These are phyloP conservation scores for Penicillium robsamsonii DNA, from an alignment of 495 filamentous ascomycete genomes.

Conservation along the genomic window DNA sequence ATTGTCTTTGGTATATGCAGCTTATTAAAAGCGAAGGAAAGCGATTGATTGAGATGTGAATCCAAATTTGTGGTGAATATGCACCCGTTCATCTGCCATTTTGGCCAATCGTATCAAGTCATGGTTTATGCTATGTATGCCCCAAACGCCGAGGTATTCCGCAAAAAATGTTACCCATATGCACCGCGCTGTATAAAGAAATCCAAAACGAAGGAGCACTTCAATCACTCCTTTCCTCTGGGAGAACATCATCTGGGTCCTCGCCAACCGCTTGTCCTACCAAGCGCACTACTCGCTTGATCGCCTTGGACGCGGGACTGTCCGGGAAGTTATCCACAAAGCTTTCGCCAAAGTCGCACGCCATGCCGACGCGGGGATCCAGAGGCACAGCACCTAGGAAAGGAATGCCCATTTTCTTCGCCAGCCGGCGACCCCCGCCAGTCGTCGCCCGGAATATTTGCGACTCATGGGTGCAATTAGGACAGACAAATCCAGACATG, in stretches of 20 bases:
- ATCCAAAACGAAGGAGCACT: not conserved
- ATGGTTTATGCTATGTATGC: constrained; percentile 10
- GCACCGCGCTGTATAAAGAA: constrained; percentile 20
- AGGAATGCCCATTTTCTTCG: constrained; percentile 78
- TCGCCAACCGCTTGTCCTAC: constrained; percentile 64
- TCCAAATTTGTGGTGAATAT: not conserved
- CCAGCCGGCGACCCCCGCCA: constrained; percentile 76
- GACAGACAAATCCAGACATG: constrained; percentile 95
- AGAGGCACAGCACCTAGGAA: constrained; percentile 91
- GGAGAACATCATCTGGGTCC: constrained; percentile 43
- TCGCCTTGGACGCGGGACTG: constrained; percentile 77
- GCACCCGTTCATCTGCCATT: constrained; percentile 9
- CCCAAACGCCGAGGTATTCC: constrained; percentile 18
- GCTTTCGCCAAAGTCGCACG: constrained; percentile 95
- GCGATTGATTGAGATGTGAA: not conserved
- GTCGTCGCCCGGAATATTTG: constrained; percentile 92
- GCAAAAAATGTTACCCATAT: constrained; percentile 13
- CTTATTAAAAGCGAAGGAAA: constrained; percentile 3
- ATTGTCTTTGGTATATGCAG: constrained; percentile 52
- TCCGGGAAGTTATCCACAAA: constrained; percentile 93
- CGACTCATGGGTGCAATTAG: constrained; percentile 74
- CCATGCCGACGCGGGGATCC: constrained; percentile 91
- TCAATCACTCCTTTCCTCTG: constrained; percentile 35
- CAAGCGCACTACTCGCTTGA: constrained; percentile 70
- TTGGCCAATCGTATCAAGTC: constrained; percentile 3